Evolutionary conservation across 257 asterid genomes (phyloP).

Genomic region (Nicotiana knightiana): DNA sequence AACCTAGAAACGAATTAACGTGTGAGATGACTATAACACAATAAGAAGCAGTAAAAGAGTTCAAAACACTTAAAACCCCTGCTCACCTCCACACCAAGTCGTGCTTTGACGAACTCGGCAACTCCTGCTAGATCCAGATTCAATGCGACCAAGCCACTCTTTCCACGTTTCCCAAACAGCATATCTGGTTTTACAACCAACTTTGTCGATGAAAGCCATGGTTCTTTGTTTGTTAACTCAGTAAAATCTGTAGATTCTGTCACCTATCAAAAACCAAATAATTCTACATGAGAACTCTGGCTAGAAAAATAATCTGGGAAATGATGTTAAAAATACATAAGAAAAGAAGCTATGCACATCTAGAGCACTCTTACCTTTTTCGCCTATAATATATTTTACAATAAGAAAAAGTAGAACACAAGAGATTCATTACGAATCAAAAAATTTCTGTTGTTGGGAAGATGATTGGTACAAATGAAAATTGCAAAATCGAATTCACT

Average conservation of each 20-base stretch:
- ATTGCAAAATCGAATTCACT: neutral
- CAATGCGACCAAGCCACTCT: conserved; percentile 89
- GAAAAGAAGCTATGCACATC: neutral
- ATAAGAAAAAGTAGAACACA: no score
- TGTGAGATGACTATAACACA: conserved; percentile 21
- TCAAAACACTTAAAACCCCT: neutral
- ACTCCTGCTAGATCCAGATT: conserved; percentile 78
- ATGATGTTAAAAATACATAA: neutral
- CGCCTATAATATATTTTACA: no score
- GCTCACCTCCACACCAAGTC: conserved; percentile 84
- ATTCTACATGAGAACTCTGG: neutral
- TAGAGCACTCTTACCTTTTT: no score
- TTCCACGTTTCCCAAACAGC: conserved; percentile 94
- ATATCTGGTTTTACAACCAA: conserved; percentile 91
- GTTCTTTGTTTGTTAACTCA: conserved; percentile 70
- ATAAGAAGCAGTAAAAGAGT: neutral
- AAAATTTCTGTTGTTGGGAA: neutral
- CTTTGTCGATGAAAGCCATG: conserved; percentile 85
- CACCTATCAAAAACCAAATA: conserved; percentile 35
- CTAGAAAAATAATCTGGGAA: neutral
- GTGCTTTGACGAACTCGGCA: conserved; percentile 78
- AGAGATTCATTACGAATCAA: neutral
- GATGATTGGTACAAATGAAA: neutral
- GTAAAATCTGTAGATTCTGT: conserved; percentile 63
- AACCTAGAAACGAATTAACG: conserved; percentile 39